phyloP scores from a whole-genome alignment of 495 filamentous ascomycete genomes.

The Xylaria acuta region DNA sequence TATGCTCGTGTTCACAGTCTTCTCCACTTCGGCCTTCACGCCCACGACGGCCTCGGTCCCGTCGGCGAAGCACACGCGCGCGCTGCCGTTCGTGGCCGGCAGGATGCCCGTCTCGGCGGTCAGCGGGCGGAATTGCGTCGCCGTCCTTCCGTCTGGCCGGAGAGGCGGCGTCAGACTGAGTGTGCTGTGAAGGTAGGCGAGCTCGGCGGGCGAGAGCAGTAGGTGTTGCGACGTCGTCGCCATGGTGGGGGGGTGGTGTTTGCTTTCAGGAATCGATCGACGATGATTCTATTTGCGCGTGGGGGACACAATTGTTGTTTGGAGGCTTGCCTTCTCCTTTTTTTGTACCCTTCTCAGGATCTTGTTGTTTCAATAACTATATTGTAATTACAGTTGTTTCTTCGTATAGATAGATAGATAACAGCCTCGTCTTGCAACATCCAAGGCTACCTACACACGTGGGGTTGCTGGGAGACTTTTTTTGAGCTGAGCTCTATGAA shows the following conservation, averaged over 20 bases:
- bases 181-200: slow-evolving; percentile 92
- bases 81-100: slow-evolving; percentile 87
- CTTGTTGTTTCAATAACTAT: neutral
- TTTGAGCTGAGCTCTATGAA: slow-evolving; percentile 26
- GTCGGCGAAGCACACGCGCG: slow-evolving; percentile 91
- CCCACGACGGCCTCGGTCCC: slow-evolving; percentile 95
- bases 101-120: slow-evolving; percentile 89
- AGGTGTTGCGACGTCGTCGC: slow-evolving; percentile 52
- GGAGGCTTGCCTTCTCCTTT: neutral
- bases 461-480: slow-evolving; percentile 33
- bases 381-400: neutral
- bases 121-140: slow-evolving; percentile 88
- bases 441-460: neutral
- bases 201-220: slow-evolving; percentile 90
- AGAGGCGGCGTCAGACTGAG: slow-evolving; percentile 80
- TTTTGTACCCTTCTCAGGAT: neutral
- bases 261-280: neutral
- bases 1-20: slow-evolving; percentile 49
- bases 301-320: neutral
- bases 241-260: slow-evolving; percentile 25
- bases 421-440: neutral
- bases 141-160: slow-evolving; percentile 83
- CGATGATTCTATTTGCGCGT: neutral
- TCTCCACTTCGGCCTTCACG: slow-evolving; percentile 91
- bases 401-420: neutral